Conservation (phyloP, 305 asterid species). For the Solanum hybrid region DNA sequence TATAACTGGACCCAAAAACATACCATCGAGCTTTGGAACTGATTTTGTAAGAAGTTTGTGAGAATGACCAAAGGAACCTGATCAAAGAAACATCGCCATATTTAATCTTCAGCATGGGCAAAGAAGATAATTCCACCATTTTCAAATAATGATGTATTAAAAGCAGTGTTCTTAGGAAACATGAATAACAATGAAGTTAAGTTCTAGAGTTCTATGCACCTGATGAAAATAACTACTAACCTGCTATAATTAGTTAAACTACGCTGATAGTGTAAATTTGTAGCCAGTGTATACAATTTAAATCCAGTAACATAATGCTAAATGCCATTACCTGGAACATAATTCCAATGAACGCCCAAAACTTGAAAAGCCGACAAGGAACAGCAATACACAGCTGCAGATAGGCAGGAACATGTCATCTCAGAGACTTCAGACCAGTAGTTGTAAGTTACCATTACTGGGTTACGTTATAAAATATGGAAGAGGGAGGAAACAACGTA, state of each 20-base stretch:
- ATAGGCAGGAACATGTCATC: slow-evolving; percentile 12
- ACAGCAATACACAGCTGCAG: slow-evolving; percentile 88
- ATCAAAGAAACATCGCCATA: not conserved
- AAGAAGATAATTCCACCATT: not conserved
- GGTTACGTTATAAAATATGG: not conserved
- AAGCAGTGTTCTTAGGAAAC: not conserved
- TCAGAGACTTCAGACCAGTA: not conserved
- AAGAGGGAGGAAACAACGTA: slow-evolving; percentile 8
- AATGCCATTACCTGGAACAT: slow-evolving; percentile 68
- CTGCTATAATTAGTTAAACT: not conserved
- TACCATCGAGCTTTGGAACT: slow-evolving; percentile 88
- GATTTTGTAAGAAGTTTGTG: slow-evolving; percentile 72
- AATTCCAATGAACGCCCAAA: slow-evolving; percentile 90
- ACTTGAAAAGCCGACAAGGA: slow-evolving; percentile 93
- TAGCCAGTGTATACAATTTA: not conserved
- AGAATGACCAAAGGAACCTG: slow-evolving; percentile 93
- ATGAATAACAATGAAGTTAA: not conserved
- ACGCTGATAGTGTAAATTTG: not conserved
- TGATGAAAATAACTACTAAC: not conserved
- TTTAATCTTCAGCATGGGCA: not conserved
- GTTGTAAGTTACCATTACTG: not conserved
- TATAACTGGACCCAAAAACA: slow-evolving; percentile 1
- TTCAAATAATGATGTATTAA: not conserved
- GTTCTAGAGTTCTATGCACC: not conserved
- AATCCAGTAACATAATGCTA: not conserved